A percentile compares a stretch with the other conserved stretches of the same genome.
Conservation (phyloP, 192 early-diverging fungal genomes). For the Backusella liffmaniae region DNA sequence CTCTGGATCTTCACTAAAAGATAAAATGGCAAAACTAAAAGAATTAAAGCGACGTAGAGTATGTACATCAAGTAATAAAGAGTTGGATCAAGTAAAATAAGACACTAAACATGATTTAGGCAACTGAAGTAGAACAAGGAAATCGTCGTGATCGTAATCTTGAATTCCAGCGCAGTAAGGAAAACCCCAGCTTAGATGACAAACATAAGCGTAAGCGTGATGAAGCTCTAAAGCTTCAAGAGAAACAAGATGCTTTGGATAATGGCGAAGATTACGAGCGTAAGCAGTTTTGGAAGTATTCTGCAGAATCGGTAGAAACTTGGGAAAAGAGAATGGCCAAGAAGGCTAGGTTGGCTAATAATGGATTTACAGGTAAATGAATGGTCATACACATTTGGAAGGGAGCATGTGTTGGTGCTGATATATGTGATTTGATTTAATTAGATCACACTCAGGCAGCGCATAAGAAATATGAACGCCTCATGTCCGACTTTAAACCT, state of each 20-base stretch:
- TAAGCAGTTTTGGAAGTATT: slow-evolving; percentile 77
- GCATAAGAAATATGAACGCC: slow-evolving; percentile 83
- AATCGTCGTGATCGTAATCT: slow-evolving; percentile 76
- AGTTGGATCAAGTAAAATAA: not conserved
- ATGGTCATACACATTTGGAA: not conserved
- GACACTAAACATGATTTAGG: slow-evolving; percentile 12
- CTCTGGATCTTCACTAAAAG: slow-evolving; percentile 27
- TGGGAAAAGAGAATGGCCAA: slow-evolving; percentile 83
- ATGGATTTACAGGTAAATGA: slow-evolving; percentile 74
- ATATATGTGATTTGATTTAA: not conserved
- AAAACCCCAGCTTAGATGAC: slow-evolving; percentile 62
- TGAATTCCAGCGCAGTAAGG: slow-evolving; percentile 72
- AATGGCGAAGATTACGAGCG: slow-evolving; percentile 85
- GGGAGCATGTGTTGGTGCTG: not conserved
- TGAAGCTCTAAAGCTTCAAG: slow-evolving; percentile 72
- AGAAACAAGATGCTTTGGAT: slow-evolving; percentile 59
- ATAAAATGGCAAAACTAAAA: slow-evolving; percentile 46
- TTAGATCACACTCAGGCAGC: slow-evolving; percentile 81
- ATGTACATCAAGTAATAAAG: not conserved
- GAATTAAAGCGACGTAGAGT: slow-evolving; percentile 47
- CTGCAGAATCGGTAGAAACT: slow-evolving; percentile 79
- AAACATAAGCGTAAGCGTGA: slow-evolving; percentile 66
- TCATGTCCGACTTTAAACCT: slow-evolving; percentile 81
- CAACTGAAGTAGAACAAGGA: slow-evolving; percentile 48
- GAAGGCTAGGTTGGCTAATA: slow-evolving; percentile 62